These are phyloP conservation scores for Cryptomeria japonica DNA, from an alignment of 75 land plant species.

Conservation along the genomic window DNA sequence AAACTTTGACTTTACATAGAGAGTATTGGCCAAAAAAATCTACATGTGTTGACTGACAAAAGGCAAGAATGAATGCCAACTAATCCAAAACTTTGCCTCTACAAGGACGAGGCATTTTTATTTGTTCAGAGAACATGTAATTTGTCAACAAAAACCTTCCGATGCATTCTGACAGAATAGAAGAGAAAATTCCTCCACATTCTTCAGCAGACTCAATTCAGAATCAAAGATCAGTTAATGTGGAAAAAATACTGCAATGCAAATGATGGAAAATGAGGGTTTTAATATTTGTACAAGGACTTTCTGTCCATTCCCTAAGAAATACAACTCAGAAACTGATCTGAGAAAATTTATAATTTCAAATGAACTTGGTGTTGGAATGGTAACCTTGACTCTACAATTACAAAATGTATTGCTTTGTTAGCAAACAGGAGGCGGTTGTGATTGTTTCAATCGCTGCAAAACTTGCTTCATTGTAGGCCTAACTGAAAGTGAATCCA, in stretches of 20 bases:
- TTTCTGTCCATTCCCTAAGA: constrained; percentile 9
- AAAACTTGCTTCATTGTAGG: constrained; percentile 83
- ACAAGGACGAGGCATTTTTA: background rate
- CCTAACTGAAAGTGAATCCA: constrained; percentile 58
- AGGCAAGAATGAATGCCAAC: background rate
- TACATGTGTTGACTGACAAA: background rate
- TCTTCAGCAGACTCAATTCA: constrained; percentile 7
- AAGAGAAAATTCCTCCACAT: background rate
- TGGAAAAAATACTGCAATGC: background rate
- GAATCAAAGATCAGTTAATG: constrained; percentile 6
- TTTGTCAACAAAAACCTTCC: background rate
- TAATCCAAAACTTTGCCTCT: constrained; percentile 5
- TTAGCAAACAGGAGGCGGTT: constrained; percentile 12
- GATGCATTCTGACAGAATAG: background rate
- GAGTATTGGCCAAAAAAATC: background rate
- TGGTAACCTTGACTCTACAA: constrained; percentile 2
- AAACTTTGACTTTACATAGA: background rate
- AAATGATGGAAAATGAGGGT: constrained; percentile 3
- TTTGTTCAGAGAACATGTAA: constrained; percentile 1
- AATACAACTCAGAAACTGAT: constrained; percentile 3
- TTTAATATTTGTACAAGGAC: constrained; percentile 15
- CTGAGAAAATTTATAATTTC: background rate
- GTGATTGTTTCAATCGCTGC: constrained; percentile 41
- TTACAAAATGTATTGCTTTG: background rate
- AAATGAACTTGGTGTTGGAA: background rate